These are phyloP conservation scores for Russula abietina DNA, from an alignment of 768 basidiomycete genomes.

Conservation along the genomic window DNA sequence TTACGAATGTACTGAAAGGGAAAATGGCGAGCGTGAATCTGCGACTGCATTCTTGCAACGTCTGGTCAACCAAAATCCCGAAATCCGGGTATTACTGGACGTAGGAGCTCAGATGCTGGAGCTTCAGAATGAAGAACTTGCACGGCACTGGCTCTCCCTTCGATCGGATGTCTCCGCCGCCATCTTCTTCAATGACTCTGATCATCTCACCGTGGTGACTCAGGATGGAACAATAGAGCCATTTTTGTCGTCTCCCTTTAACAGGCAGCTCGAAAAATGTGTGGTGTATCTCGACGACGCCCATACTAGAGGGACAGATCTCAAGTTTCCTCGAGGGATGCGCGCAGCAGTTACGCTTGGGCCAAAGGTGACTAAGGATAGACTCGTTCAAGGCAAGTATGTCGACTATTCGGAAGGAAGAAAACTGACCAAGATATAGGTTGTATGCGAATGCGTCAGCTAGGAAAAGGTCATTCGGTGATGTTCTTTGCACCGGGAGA, in stretches of 20 bases:
- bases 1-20: constrained; percentile 29
- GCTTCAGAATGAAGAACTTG: constrained; percentile 39
- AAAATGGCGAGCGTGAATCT: constrained; percentile 17
- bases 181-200: constrained; percentile 36
- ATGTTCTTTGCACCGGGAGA: constrained; percentile 20
- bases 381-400: constrained; percentile 42
- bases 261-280: constrained; percentile 34
- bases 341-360: constrained; percentile 47
- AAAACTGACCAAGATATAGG: constrained; percentile 2
- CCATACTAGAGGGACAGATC: constrained; percentile 48
- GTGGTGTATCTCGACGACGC: constrained; percentile 50
- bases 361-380: constrained; percentile 47
- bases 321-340: constrained; percentile 40
- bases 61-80: constrained; percentile 34
- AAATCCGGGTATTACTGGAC: constrained; percentile 46
- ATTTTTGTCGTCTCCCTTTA: constrained; percentile 36
- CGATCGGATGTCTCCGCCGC: constrained; percentile 34
- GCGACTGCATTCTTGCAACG: constrained; percentile 30
- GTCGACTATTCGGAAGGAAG: not conserved
- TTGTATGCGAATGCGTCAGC: constrained; percentile 22
- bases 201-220: constrained; percentile 35
- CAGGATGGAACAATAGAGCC: constrained; percentile 35
- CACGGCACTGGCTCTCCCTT: constrained; percentile 36
- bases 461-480: constrained; percentile 21
- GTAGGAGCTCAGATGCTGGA: constrained; percentile 56